Conservation (phyloP, 2,329 filamentous ascomycete genomes). For the Ophiosphaerella korrae region DNA sequence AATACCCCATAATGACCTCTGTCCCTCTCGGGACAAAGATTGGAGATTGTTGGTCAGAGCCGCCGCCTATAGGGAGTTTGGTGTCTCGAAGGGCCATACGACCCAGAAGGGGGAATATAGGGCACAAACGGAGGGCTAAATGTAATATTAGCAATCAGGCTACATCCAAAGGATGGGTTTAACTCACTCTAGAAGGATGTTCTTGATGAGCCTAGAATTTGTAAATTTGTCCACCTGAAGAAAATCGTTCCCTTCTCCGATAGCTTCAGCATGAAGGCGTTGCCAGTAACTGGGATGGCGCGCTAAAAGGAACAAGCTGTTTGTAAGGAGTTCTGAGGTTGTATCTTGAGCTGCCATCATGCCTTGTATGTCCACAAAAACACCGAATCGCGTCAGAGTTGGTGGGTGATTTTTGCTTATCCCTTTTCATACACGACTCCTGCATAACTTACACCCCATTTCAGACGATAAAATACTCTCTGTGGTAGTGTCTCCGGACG, state of each 20-base stretch:
- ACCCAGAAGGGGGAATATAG: constrained; percentile 17
- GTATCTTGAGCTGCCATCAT: constrained; percentile 36
- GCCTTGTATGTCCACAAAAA: constrained; percentile 50
- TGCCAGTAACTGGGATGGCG: constrained; percentile 38
- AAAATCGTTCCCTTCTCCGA: background rate
- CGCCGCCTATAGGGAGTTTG: constrained; percentile 19
- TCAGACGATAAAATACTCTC: too few relatives aligned
- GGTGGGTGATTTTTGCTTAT: too few relatives aligned
- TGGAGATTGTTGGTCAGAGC: constrained; percentile 7
- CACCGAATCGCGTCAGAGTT: too few relatives aligned
- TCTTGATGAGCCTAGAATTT: background rate
- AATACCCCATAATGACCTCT: constrained; percentile 41
- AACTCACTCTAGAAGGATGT: constrained; percentile 4
- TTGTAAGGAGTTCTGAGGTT: constrained; percentile 27
- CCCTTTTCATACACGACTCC: too few relatives aligned
- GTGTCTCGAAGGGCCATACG: constrained; percentile 18
- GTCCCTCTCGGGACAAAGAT: constrained; percentile 15
- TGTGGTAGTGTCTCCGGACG: too few relatives aligned
- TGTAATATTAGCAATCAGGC: too few relatives aligned
- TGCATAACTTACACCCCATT: too few relatives aligned
- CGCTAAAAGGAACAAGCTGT: constrained; percentile 29
- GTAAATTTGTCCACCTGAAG: background rate
- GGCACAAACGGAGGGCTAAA: constrained; percentile 16
- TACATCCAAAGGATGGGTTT: too few relatives aligned
- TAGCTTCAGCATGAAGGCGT: constrained; percentile 25